Evolutionary conservation across 2,329 filamentous ascomycete species (phyloP), one percentile per base, ranked within the genome.

Genomic region (Emydomyces testavorans): DNA sequence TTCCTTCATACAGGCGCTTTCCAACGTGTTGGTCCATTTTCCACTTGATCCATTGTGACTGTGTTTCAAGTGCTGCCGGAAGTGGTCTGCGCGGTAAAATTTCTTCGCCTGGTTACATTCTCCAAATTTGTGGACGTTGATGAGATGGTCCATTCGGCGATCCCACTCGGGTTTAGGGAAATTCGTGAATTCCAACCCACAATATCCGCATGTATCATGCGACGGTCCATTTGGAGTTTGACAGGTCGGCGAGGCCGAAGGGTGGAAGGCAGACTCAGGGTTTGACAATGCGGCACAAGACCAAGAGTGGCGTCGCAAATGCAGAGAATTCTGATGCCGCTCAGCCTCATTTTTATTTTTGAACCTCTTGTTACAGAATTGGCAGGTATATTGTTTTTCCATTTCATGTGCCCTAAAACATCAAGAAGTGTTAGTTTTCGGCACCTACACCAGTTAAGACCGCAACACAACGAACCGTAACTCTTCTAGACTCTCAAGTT

Each of bases 261-360:
- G 78, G 64, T 96, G 89, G 63, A 94, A 98, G 1, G 87, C 90
- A 13, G 84, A 80, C 59, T 87, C 79, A 59, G 79, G 86, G 51
- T 78, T 78, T 18, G 72, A 65, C 21, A 98, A 77, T 0, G 89
- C 86, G 26, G 88, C 89, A 65, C 92, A 98, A 8, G 90, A 95
- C 92, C 92, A 98, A 41, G 89, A 95, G 68, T 96, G 88, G 20
- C 84, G 82, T 28, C 90, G 80, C 6, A 96, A 76, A 65, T 96
- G 90, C 8, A 96, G 77, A 11, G 89, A 94, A 60, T 95, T 96
- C 61, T 94, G 89, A 63, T 96, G 90, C 26, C 92, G 80, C 65
- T 96, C 90, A 2, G 89, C 89, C 69, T 96, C 92, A 59, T 96
- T 96, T 69, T 96, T 96, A 70, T 96, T 96, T 69, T 96, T 96